These are phyloP conservation scores for Trichoderma polysporum DNA, from an alignment of 2,329 filamentous ascomycete genomes.

Conservation along the genomic window DNA sequence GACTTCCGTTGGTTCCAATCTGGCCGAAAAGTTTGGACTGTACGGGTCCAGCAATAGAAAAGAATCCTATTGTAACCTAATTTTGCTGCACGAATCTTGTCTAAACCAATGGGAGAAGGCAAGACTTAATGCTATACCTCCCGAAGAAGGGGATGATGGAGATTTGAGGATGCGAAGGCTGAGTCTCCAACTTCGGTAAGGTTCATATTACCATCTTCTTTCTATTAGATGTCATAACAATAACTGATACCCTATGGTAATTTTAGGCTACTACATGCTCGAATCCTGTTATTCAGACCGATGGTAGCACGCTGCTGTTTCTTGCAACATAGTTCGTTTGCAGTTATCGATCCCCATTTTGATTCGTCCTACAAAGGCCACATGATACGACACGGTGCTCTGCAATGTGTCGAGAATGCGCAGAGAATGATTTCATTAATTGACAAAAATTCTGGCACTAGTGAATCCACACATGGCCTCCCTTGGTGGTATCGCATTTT, in stretches of 20 bases:
- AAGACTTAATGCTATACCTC: not conserved
- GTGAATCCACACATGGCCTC: not conserved
- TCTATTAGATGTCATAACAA: no score
- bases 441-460: not conserved
- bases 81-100: not conserved
- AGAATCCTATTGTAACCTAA: not conserved
- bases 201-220: not conserved
- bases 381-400: not conserved
- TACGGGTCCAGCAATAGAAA: not conserved
- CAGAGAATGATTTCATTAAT: not conserved
- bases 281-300: not conserved
- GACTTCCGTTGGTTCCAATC: not conserved
- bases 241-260: not conserved
- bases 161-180: not conserved
- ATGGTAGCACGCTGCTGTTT: not conserved
- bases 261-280: not conserved
- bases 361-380: not conserved
- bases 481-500: slow-evolving; percentile 4
- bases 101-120: not conserved
- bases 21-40: not conserved
- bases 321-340: not conserved
- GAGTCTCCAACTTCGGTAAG: not conserved
- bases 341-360: not conserved
- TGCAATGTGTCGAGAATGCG: not conserved
- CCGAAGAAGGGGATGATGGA: not conserved